Percentiles rank a stretch among this genome's conserved stretches.
These are phyloP conservation scores for Pyrus communis DNA, from an alignment of 306 rosid genomes.

Conservation along the genomic window DNA sequence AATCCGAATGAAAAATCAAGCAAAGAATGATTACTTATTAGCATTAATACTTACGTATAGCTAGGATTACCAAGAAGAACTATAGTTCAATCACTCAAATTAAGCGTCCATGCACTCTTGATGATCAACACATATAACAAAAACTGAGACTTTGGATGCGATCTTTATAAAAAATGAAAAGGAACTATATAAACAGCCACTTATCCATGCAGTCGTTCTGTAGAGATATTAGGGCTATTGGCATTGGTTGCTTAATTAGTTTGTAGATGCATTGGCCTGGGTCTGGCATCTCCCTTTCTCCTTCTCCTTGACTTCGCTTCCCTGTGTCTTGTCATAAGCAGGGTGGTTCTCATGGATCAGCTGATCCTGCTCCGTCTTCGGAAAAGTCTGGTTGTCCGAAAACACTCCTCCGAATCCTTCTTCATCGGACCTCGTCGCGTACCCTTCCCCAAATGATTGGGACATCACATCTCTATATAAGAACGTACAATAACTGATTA, in stretches of 20 bases:
- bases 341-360: conserved; percentile 64
- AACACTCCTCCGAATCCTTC: conserved; percentile 87
- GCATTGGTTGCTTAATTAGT: not conserved
- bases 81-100: not conserved
- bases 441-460: conserved; percentile 79
- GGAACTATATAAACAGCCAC: not conserved
- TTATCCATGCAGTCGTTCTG: not conserved
- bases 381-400: conserved; percentile 28
- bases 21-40: too few relatives aligned
- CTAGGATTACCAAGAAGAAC: not conserved
- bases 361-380: conserved; percentile 16
- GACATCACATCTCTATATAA: conserved; percentile 60
- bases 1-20: too few relatives aligned
- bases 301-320: conserved; percentile 91
- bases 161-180: not conserved
- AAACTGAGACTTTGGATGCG: too few relatives aligned
- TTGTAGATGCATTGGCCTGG: conserved; percentile 29
- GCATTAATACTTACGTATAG: too few relatives aligned
- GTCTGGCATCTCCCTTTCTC: conserved; percentile 57
- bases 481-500: not conserved
- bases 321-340: conserved; percentile 78
- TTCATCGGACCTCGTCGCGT: conserved; percentile 64
- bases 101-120: not conserved
- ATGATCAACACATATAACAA: not conserved
- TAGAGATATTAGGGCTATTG: not conserved